Base-by-base conservation (phyloP, 108 stramenopile genomes). In the Cyclotella cryptica region DNA sequence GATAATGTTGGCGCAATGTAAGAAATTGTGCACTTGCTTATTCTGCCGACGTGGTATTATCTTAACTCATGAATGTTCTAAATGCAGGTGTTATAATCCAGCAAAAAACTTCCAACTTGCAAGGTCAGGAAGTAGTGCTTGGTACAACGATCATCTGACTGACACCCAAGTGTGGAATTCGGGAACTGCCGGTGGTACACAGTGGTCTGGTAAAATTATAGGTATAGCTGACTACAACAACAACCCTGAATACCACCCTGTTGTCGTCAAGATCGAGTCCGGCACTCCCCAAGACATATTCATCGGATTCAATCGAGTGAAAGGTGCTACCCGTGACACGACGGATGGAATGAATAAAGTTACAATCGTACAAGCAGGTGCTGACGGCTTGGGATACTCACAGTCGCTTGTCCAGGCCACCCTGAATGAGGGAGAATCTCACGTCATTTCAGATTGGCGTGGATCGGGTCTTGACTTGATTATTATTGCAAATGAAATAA, bases 211-310 rank as follows among this genome's bases (percentile, higher is more conserved):
- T 15, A 40, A 35, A 10, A 61, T 83, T 1, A 66, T 78, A 49
- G 81, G 81, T 0, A 64, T 84, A 49, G 78, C 83, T 42, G 83
- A 84, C 29, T 84, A 84, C 45, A n/a, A 53, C 14, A 73, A 71
- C 65, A 83, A 72, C 17, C 65, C 77, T 35, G 40, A 59, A 19
- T 27, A 42, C 12, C n/a, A 35, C 15, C 81, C 71, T 35, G 45
- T 83, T 60, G 65, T 78, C 14, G 42, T 83, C 10, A 78, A 77
- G 40, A 17, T 77, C 24, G 75, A 77, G 76, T 41, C 55, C 21
- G 71, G 71, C 14, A 21, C 0, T 4, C 47, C 53, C 15, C 35
- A 49, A 2, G 81, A 82, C 60, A 43, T 66, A 9, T 82, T 77
- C 30, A 46, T 82, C 3, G 70, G 63, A 30, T 78, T 83, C 71